phyloP scores from a whole-genome alignment of 257 asterid genomes.

The Pogostemon cablin region DNA sequence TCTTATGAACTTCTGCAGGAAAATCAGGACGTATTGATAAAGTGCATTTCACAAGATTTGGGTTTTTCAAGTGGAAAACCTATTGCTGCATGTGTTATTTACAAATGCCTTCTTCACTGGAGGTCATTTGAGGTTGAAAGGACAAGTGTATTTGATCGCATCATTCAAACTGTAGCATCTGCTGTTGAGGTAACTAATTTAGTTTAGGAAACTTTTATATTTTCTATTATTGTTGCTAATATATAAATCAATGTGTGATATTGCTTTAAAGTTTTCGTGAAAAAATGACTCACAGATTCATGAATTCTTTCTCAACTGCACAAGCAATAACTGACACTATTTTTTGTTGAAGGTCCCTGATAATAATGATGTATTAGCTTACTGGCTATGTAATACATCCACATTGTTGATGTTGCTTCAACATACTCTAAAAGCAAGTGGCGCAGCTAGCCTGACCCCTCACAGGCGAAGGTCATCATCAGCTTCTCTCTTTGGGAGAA shows the following conservation, averaged over 20 bases:
- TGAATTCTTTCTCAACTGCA: not conserved
- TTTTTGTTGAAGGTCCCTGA: slow-evolving; percentile 66
- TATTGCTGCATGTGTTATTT: slow-evolving; percentile 89
- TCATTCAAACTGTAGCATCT: slow-evolving; percentile 84
- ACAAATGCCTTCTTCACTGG: slow-evolving; percentile 98
- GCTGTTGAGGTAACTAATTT: slow-evolving; percentile 72
- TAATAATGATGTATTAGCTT: slow-evolving; percentile 80
- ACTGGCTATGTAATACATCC: slow-evolving; percentile 94
- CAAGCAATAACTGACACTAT: slow-evolving; percentile 26
- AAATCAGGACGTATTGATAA: slow-evolving; percentile 91
- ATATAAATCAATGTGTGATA: slow-evolving; percentile 13
- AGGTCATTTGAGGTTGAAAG: slow-evolving; percentile 99
- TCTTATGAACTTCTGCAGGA: slow-evolving; percentile 59
- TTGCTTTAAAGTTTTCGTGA: not conserved
- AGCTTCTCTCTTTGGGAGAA: slow-evolving; percentile 96
- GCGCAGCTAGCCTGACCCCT: slow-evolving; percentile 96
- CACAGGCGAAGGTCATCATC: slow-evolving; percentile 93
- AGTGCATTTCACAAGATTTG: slow-evolving; percentile 93
- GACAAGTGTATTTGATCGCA: slow-evolving; percentile 91
- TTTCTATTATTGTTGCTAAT: slow-evolving; percentile 17
- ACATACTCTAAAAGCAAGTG: slow-evolving; percentile 97
- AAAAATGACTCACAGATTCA: too few relatives aligned
- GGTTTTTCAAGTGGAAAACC: slow-evolving; percentile 97
- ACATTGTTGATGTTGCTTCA: slow-evolving; percentile 95
- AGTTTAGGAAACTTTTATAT: not conserved